Evolutionary conservation across 768 basidiomycete genomes (phyloP), one percentile per base, ranked within the genome.

Genomic region (Mycena crocata): DNA sequence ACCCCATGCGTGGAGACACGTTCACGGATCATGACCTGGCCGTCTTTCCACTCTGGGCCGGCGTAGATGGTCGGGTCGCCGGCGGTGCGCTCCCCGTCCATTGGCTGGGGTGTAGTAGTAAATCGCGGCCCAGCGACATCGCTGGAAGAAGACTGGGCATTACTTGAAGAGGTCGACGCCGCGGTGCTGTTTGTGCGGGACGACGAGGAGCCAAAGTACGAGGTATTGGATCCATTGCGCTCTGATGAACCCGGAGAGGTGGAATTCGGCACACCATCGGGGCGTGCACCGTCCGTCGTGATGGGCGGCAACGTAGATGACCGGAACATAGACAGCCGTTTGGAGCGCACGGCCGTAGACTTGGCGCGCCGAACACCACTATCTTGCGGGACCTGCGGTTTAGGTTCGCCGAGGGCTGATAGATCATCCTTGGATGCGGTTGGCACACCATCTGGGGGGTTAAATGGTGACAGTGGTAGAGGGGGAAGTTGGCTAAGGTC

Each of bases 21-120:
- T 78, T 99, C 97, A 37, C 97, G 88, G 59, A 99, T 93, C 90
- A 99, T 98, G 39, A 84, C 81, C 55, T 85, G 15, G 46, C 50
- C 85, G 64, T 76, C 77, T 81, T 39, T 57, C 69, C 69, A 70
- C 24, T 67, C 65, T 0, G 90, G 89, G 58, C 83, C 77, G n/a
- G 82, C 79, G 73, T 95, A 94, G 2, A 91, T 81, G 5, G 73
- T 74, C 5, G 85, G 78, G 66, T 93, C 89, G 1, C 93, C 93
- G 17, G 93, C 93, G 54, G 63, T 75, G 17, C 78, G 77, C 45
- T 80, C 78, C 1, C 67, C 75, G 42, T 63, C 50, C 7, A 44
- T 58, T 10, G 50, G 55, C 8, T 68, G 40, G 4, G 66, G 55
- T 15, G 77, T 28, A 24, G 72, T 65, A 12, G 56, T 14, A 45